Percentiles rank a stretch among this genome's conserved stretches.
These are phyloP conservation scores for Thermoascus crustaceus DNA, from an alignment of 2,329 filamentous ascomycete species.

Conservation along the genomic window DNA sequence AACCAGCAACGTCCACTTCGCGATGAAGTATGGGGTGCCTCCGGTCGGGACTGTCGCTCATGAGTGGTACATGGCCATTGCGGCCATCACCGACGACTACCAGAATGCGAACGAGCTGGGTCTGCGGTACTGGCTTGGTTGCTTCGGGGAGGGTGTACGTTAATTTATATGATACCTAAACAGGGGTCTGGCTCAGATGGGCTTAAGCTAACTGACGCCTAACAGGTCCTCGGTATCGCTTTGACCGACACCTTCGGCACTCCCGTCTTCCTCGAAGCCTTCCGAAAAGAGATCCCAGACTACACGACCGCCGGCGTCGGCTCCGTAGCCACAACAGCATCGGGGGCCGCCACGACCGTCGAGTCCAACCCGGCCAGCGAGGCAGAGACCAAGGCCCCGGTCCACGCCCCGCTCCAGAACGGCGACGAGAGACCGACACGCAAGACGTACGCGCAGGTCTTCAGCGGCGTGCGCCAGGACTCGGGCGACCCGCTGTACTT, in stretches of 20 bases:
- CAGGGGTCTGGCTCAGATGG: not conserved
- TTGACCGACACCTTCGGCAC: conserved; percentile 97
- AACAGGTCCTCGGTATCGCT: conserved; percentile 67
- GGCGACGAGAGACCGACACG: conserved; percentile 31
- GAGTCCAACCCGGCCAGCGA: conserved; percentile 30
- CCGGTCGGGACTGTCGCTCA: conserved; percentile 89
- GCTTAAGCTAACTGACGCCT: conserved; percentile 4
- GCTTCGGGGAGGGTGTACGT: conserved; percentile 68
- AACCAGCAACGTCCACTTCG: conserved; percentile 94
- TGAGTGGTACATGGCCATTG: conserved; percentile 99
- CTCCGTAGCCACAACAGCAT: conserved; percentile 30
- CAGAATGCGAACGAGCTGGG: conserved; percentile 74
- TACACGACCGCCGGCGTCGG: conserved; percentile 35
- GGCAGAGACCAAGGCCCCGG: conserved; percentile 33
- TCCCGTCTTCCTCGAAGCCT: conserved; percentile 74
- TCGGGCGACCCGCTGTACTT: conserved; percentile 79
- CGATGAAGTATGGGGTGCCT: conserved; percentile 78
- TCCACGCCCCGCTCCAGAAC: conserved; percentile 35
- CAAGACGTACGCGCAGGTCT: conserved; percentile 70
- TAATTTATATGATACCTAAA: not conserved
- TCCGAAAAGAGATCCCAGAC: conserved; percentile 57
- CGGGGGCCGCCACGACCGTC: conserved; percentile 37
- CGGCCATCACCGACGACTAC: conserved; percentile 83
- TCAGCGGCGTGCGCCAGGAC: conserved; percentile 79
- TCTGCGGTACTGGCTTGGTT: conserved; percentile 79